phyloP scores from a whole-genome alignment of 495 filamentous ascomycete species.

The Penicillium parvum region DNA sequence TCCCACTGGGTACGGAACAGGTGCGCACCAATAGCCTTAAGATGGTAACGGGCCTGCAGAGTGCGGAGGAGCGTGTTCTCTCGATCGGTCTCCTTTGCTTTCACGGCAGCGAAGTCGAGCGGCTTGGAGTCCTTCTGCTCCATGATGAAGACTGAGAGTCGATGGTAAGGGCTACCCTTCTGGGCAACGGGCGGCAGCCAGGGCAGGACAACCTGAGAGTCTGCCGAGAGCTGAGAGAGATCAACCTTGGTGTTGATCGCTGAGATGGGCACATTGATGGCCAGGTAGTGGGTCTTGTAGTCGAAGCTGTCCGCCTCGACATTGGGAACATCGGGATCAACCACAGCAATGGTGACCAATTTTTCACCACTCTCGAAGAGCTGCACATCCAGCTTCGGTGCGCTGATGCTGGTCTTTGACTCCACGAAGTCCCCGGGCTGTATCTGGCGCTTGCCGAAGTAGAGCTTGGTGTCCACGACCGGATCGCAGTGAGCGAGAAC shows the following conservation, averaged over 20 bases:
- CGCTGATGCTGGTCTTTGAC: conserved; percentile 59
- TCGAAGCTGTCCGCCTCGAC: conserved; percentile 70
- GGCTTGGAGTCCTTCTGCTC: conserved; percentile 62
- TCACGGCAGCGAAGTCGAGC: conserved; percentile 58
- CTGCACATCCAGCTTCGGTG: conserved; percentile 76
- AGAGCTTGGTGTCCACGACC: conserved; percentile 68
- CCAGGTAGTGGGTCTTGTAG: conserved; percentile 80
- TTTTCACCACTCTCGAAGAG: conserved; percentile 76
- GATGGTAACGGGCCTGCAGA: conserved; percentile 61
- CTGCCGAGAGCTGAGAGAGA: conserved; percentile 46
- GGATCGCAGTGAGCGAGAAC: conserved; percentile 83
- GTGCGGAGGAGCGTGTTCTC: conserved; percentile 68
- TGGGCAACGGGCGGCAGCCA: conserved; percentile 86
- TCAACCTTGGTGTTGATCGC: conserved; percentile 50
- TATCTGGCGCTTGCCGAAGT: conserved; percentile 63
- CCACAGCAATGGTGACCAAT: conserved; percentile 75
- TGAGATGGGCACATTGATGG: conserved; percentile 59
- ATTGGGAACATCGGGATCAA: conserved; percentile 89
- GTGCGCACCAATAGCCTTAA: conserved; percentile 73
- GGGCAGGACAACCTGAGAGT: conserved; percentile 62
- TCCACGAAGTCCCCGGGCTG: conserved; percentile 75
- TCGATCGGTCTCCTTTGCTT: conserved; percentile 46
- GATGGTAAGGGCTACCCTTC: conserved; percentile 88
- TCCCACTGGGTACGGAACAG: conserved; percentile 92
- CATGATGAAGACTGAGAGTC: conserved; percentile 75